A percentile compares a stretch with the other conserved stretches of the same genome.
Conservation (phyloP, 2,329 filamentous ascomycete species). For the Botrytis deweyae region DNA sequence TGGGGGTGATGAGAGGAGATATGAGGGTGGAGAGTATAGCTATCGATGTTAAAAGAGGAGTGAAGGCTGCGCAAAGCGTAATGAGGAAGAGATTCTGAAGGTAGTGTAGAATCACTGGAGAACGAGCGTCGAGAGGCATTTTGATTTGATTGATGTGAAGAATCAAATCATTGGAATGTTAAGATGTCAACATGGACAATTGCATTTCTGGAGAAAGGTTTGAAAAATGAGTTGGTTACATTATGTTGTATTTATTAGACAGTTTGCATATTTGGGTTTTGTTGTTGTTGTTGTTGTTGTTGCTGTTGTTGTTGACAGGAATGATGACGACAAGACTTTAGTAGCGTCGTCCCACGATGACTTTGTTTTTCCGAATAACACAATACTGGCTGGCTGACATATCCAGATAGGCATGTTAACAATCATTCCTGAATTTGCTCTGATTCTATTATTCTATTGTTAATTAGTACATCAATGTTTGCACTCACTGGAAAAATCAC, state of each 20-base stretch:
- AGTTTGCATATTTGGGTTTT: background rate
- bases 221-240: background rate
- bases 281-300: background rate
- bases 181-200: background rate
- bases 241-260: background rate
- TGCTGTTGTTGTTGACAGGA: background rate
- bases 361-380: background rate
- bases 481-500: background rate
- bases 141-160: background rate
- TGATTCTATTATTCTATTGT: background rate
- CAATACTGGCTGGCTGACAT: background rate
- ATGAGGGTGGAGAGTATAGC: constrained; percentile 25
- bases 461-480: background rate
- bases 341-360: constrained; percentile 1
- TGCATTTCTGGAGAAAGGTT: background rate
- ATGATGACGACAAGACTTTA: constrained; percentile 6
- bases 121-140: constrained; percentile 23
- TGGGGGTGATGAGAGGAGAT: constrained; percentile 24
- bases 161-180: background rate
- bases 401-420: background rate
- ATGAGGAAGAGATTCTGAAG: constrained; percentile 51
- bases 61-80: constrained; percentile 25
- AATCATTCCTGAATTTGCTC: background rate
- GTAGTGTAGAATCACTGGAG: constrained; percentile 41
- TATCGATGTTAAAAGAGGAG: constrained; percentile 32